phyloP scores from a whole-genome alignment of 768 basidiomycete genomes.

The Psilocybe cubensis region DNA sequence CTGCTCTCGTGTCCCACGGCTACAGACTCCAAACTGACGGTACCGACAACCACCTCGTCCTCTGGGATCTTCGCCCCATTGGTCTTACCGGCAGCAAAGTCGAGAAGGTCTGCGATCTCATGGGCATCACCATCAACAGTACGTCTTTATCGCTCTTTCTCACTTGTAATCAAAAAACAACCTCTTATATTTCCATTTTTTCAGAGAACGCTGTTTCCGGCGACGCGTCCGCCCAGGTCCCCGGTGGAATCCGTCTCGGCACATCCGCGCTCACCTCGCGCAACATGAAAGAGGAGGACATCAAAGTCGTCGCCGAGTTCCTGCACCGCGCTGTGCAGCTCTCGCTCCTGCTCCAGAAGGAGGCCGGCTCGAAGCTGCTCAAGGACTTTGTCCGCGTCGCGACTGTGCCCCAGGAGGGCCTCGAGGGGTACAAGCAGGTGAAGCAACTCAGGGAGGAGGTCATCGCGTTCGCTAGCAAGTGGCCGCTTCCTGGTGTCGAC shows the following conservation, averaged over 20 bases:
- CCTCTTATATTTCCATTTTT: background rate
- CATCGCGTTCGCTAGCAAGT: constrained; percentile 75
- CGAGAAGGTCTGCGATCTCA: constrained; percentile 96
- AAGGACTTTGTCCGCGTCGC: constrained; percentile 95
- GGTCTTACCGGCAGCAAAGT: constrained; percentile 98
- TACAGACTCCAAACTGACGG: constrained; percentile 98
- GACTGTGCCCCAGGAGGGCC: constrained; percentile 66
- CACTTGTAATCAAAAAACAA: background rate
- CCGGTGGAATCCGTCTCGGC: constrained; percentile 96
- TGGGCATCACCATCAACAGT: constrained; percentile 98
- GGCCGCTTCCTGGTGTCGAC: constrained; percentile 92
- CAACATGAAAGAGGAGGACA: constrained; percentile 87
- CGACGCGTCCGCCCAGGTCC: constrained; percentile 93
- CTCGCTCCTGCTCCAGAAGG: constrained; percentile 87
- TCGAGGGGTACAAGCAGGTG: constrained; percentile 72
- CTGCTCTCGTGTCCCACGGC: constrained; percentile 71
- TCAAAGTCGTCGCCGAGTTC: constrained; percentile 87
- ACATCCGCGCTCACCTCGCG: constrained; percentile 94
- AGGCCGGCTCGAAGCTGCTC: constrained; percentile 91
- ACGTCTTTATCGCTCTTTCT: constrained; percentile 27
- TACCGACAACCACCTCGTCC: constrained; percentile 96
- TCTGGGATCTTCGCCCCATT: constrained; percentile 96
- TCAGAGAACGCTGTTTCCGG: constrained; percentile 96
- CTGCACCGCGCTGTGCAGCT: constrained; percentile 95
- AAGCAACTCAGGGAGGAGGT: constrained; percentile 82